phyloP scores from a whole-genome alignment of 805 yeast genomes.

The Wickerhamomyces bovis region DNA sequence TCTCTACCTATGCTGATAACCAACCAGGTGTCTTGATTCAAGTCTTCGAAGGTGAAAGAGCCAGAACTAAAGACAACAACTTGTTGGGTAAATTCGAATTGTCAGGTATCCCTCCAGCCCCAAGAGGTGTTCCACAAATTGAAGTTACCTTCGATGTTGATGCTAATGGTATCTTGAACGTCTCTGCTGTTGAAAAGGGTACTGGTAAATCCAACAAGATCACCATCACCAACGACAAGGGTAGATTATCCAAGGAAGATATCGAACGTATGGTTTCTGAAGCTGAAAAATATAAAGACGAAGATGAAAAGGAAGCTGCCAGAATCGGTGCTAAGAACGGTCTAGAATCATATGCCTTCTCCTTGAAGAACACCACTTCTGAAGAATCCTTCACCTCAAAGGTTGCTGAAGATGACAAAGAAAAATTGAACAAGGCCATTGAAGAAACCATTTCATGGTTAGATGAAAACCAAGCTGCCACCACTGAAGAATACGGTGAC shows the following conservation, averaged over 20 bases:
- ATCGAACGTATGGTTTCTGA: constrained; percentile 97
- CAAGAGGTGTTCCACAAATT: constrained; percentile 97
- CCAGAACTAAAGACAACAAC: constrained; percentile 93
- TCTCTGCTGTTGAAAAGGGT: constrained; percentile 95
- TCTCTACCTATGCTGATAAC: constrained; percentile 96
- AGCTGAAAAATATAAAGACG: constrained; percentile 96
- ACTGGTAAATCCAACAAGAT: constrained; percentile 97
- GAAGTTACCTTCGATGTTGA: constrained; percentile 97
- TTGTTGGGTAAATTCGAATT: constrained; percentile 95
- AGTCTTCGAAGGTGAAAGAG: constrained; percentile 98
- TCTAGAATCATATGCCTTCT: constrained; percentile 92
- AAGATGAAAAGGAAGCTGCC: constrained; percentile 90
- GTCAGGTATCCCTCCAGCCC: constrained; percentile 96
- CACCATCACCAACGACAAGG: constrained; percentile 97
- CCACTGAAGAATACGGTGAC: constrained; percentile 87
- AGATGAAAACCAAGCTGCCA: constrained; percentile 87
- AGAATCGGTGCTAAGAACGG: constrained; percentile 94
- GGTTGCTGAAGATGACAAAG: constrained; percentile 62
- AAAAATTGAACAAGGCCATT: constrained; percentile 69
- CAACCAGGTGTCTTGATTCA: constrained; percentile 98
- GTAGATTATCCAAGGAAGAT: constrained; percentile 96
- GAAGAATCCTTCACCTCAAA: constrained; percentile 79
- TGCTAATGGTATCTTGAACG: constrained; percentile 96
- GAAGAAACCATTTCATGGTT: constrained; percentile 88
- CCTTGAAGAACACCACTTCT: constrained; percentile 74